These are phyloP conservation scores for Rhynchospora pubera DNA, from an alignment of 176 grass and related monocot species.

Conservation along the genomic window DNA sequence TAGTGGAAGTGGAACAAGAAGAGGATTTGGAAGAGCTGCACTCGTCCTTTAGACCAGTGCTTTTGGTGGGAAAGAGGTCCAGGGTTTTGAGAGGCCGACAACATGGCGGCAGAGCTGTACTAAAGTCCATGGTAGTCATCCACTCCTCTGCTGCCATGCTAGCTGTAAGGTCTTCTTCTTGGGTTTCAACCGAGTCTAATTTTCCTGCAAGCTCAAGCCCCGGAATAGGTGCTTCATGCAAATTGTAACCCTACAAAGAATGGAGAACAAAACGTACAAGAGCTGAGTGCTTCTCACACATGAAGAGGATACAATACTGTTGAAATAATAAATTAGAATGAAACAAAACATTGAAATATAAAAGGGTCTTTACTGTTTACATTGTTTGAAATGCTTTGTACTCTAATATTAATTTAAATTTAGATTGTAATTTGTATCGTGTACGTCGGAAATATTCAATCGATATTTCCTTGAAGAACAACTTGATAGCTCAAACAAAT, in stretches of 20 bases:
- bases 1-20: conserved; percentile 90
- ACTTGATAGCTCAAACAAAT: background rate
- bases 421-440: background rate
- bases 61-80: conserved; percentile 80
- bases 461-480: background rate
- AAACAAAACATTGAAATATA: background rate
- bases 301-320: background rate
- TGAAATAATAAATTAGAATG: background rate
- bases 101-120: conserved; percentile 31
- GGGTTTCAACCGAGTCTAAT: conserved; percentile 18
- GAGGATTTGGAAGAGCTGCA: conserved; percentile 90
- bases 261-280: background rate
- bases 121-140: conserved; percentile 23
- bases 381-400: background rate
- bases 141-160: conserved; percentile 16
- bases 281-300: background rate
- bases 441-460: background rate
- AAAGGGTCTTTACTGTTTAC: background rate
- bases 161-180: conserved; percentile 22
- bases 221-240: conserved; percentile 15
- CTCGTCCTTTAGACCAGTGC: conserved; percentile 70
- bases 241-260: conserved; percentile 24
- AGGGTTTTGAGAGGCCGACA: conserved; percentile 64
- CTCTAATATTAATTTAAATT: background rate
- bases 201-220: conserved; percentile 37